Evolutionary conservation across 331 rosid genomes (phyloP).

Genomic region (Malus hybrid): DNA sequence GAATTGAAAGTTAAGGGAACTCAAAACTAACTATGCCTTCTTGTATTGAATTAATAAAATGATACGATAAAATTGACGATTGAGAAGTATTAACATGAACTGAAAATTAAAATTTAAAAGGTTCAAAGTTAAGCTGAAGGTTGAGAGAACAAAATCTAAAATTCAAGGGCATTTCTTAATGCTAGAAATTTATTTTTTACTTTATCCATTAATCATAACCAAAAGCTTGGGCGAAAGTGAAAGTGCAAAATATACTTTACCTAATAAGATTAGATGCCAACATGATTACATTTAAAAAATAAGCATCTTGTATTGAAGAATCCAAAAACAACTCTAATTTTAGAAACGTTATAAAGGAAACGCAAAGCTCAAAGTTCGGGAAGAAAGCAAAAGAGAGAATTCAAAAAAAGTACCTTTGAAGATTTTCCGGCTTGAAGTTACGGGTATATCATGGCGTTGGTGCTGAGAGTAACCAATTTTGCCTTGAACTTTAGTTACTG

Average conservation of each 20-base stretch:
- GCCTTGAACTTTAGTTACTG: too few species aligned
- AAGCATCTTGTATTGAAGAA: neutral
- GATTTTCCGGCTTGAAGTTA: neutral
- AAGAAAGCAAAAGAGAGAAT: neutral
- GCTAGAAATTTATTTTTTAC: neutral
- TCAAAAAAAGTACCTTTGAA: neutral
- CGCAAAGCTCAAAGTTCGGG: neutral
- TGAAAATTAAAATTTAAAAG: too few species aligned
- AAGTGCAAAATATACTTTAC: neutral
- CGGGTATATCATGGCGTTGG: fast-evolving
- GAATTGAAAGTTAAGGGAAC: too few species aligned
- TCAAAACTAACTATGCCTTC: too few species aligned
- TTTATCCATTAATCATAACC: neutral
- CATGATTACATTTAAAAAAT: neutral
- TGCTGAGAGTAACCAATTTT: fast-evolving
- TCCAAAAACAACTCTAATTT: neutral
- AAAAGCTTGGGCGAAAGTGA: neutral
- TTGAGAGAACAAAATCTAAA: too few species aligned
- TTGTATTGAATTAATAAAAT: neutral
- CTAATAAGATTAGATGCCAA: neutral
- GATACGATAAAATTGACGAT: too few species aligned
- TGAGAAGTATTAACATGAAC: too few species aligned
- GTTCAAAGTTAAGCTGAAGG: too few species aligned
- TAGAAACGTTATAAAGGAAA: neutral
- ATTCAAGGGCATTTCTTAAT: too few species aligned